A percentile compares a stretch with the other conserved stretches of the same genome.
These are phyloP conservation scores for Asterella californica DNA, from an alignment of 225 moss, liverwort and hornwort genomes.

Conservation along the genomic window DNA sequence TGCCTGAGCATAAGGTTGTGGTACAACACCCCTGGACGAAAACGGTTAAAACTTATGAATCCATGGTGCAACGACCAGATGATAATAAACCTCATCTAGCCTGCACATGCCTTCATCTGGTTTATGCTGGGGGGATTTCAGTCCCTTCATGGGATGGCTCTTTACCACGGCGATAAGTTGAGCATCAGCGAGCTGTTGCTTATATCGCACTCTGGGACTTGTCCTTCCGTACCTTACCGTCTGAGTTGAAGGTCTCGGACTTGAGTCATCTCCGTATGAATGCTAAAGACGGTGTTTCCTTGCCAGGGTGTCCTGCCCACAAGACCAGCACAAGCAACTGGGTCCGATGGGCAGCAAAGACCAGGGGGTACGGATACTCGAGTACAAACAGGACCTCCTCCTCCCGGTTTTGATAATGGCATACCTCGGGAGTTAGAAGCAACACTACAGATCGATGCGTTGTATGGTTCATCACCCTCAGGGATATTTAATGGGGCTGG, in stretches of 20 bases:
- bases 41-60: too few relatives aligned
- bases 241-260: neutral
- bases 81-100: neutral
- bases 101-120: neutral
- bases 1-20: neutral
- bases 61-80: neutral
- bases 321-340: constrained; percentile 45
- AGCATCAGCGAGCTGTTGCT: neutral
- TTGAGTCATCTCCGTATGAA: neutral
- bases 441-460: constrained; percentile 79
- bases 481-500: constrained; percentile 44
- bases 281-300: constrained; percentile 30
- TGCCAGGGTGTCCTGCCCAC: constrained; percentile 66
- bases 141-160: neutral
- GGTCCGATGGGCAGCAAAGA: constrained; percentile 43
- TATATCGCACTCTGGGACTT: neutral
- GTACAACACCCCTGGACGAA: neutral
- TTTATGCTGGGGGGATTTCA: neutral
- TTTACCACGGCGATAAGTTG: neutral
- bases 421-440: constrained; percentile 72
- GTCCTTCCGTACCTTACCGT: neutral
- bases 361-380: constrained; percentile 34
- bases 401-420: constrained; percentile 47
- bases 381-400: constrained; percentile 35
- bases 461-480: constrained; percentile 63